Evolutionary conservation across 2,329 filamentous ascomycete species (phyloP).

Genomic region (Sclerotinia subarctica): DNA sequence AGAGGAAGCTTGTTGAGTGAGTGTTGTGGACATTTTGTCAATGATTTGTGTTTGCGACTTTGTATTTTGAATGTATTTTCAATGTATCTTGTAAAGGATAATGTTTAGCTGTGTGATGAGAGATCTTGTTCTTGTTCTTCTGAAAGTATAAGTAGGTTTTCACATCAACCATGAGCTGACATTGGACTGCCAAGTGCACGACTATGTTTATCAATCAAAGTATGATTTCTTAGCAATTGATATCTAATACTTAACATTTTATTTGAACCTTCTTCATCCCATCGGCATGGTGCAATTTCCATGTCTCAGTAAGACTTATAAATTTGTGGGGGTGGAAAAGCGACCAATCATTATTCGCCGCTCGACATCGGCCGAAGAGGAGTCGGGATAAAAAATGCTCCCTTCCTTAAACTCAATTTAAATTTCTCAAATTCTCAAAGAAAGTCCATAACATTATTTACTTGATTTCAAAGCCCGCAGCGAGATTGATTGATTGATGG

Average conservation of each 20-base stretch:
- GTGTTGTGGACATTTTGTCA: conserved; percentile 11
- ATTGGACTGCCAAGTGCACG: background rate
- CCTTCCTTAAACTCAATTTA: background rate
- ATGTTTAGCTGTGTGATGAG: background rate
- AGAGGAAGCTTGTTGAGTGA: conserved; percentile 14
- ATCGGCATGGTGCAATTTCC: conserved; percentile 12
- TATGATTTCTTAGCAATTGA: conserved; percentile 17
- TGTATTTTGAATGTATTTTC: background rate
- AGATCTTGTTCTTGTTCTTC: background rate
- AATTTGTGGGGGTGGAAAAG: too few relatives aligned
- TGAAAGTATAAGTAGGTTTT: conserved; percentile 10
- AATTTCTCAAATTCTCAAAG: background rate
- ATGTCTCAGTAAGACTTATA: background rate
- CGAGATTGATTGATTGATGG: too few relatives aligned
- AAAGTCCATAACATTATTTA: background rate
- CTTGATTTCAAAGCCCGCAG: conserved; percentile 9
- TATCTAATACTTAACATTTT: background rate
- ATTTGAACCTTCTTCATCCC: background rate
- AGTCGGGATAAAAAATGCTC: background rate
- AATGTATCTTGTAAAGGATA: background rate
- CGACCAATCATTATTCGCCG: background rate
- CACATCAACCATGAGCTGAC: background rate
- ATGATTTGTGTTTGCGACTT: background rate
- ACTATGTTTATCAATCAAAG: conserved; percentile 15
- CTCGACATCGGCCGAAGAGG: background rate